Percentiles rank a stretch among this genome's conserved stretches.
Conservation (phyloP, 345 rosid genomes). For the Trapa incisa region DNA sequence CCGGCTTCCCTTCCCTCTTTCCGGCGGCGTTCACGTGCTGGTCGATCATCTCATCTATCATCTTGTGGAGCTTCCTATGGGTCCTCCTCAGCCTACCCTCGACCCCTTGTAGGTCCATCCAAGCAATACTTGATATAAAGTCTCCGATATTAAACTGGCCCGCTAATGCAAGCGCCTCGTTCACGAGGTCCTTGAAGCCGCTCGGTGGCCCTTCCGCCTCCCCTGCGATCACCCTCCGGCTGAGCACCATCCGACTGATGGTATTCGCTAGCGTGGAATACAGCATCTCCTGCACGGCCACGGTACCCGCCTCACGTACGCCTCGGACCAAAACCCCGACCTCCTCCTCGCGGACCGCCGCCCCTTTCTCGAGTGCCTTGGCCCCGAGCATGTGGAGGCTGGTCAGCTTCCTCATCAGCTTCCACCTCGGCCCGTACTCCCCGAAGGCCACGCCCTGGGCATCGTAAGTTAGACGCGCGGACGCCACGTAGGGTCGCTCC, state of each 20-base stretch:
- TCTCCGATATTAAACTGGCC: constrained; percentile 45
- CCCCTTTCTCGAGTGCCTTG: background rate
- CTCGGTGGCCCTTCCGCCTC: constrained; percentile 30
- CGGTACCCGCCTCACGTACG: constrained; percentile 11
- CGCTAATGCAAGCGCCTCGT: constrained; percentile 42
- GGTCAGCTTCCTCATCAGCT: constrained; percentile 4
- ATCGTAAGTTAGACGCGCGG: background rate
- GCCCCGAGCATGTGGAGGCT: constrained; percentile 2
- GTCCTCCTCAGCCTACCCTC: constrained; percentile 40
- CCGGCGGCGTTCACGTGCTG: constrained; percentile 25
- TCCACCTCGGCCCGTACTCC: background rate
- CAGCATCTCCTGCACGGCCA: constrained; percentile 36
- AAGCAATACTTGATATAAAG: constrained; percentile 41
- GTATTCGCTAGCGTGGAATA: constrained; percentile 40
- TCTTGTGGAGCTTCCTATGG: constrained; percentile 29
- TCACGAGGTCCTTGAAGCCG: constrained; percentile 52
- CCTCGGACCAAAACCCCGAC: constrained; percentile 33
- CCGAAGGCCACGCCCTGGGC: background rate
- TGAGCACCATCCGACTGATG: constrained; percentile 44
- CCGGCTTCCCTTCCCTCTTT: constrained; percentile 17
- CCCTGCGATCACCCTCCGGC: constrained; percentile 25
- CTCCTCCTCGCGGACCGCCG: constrained; percentile 38
- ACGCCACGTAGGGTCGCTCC: constrained; percentile 29
- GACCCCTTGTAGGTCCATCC: constrained; percentile 61
- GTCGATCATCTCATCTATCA: constrained; percentile 34